Base-by-base conservation (phyloP, 441 rosid genomes). In the Biscutella laevigata region DNA sequence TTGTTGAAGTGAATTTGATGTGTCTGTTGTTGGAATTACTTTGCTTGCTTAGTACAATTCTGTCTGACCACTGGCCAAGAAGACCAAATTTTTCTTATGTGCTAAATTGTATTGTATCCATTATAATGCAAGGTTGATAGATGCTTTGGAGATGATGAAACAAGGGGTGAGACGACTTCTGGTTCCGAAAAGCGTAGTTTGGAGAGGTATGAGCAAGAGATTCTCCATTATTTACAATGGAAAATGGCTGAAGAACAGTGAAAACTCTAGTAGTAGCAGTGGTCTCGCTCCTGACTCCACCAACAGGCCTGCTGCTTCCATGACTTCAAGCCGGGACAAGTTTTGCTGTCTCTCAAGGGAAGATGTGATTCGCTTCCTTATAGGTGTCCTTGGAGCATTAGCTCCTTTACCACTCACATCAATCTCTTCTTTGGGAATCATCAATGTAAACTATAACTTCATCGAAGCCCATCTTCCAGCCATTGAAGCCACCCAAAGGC, bases 201-300 rank as follows among this genome's bases (percentile, higher is more conserved):
- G 95, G 96, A 88, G 76, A 80, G 94, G 98, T 43, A 80, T 85
- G 88, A 91, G 98, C 76, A 88, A 87, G 77, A 68, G 98, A 64
- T 91, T 91, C 62, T 91, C 96, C 4, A 64, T 91, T 69, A 74
- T 84, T 34, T 83, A 88, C 43, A 78, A 88, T 5, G 95, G 96
- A 10, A 91, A 78, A 69, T 88, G 98, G 98, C 86, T 91, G 61
- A 91, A 80, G 78, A 87, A 85, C 74, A 66, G 40, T 17, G 85
- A 86, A 21, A 20, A 69, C 9, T 56, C 70, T 45, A 72, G 69
- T 36, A 71, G 77, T 61, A 81, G 86, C 62, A 58, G 78, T 65
- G 66, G 46, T 36, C 78, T 49, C 42, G 73, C 77, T 30, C 4
- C 59, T 8, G 39, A 64, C 19, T 73, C 70, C 44, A 5, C 62